These are phyloP conservation scores for Plasmodium malariae DNA, from an alignment of 169 alveolate genomes.

Conservation along the genomic window DNA sequence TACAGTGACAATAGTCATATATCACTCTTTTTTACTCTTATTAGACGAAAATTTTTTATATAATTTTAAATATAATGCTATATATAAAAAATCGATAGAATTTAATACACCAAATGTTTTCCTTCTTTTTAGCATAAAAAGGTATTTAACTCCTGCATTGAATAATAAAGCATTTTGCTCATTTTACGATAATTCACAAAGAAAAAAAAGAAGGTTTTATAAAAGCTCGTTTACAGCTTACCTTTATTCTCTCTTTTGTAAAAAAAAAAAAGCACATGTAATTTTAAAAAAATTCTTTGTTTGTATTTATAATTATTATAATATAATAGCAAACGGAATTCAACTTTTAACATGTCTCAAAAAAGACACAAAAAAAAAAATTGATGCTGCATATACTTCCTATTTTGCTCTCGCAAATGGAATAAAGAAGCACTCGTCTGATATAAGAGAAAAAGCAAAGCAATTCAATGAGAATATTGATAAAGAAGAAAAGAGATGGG, in stretches of 20 bases:
- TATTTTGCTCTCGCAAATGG: slow-evolving; percentile 2
- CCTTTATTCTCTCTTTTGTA: not conserved
- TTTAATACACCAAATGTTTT: not conserved
- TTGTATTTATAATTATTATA: not conserved
- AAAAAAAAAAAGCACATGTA: not conserved
- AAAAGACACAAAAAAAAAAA: not conserved
- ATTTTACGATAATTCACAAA: not conserved
- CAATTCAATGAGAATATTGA: not conserved
- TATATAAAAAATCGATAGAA: not conserved
- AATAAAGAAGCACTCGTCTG: not conserved
- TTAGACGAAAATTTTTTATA: slow-evolving; percentile 4
- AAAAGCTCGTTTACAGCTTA: not conserved
- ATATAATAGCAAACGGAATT: not conserved
- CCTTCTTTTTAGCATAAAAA: not conserved
- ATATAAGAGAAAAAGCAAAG: not conserved
- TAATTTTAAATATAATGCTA: not conserved
- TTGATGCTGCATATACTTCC: not conserved
- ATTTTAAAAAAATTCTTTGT: not conserved
- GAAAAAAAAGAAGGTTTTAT: not conserved
- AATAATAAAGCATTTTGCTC: not conserved
- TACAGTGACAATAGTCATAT: slow-evolving; percentile 7
- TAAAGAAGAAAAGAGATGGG: not conserved
- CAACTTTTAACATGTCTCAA: not conserved
- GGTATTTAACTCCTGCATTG: not conserved
- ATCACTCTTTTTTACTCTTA: slow-evolving; percentile 24